Conservation (phyloP, 495 filamentous ascomycete species). For the Xylaria longipes region DNA sequence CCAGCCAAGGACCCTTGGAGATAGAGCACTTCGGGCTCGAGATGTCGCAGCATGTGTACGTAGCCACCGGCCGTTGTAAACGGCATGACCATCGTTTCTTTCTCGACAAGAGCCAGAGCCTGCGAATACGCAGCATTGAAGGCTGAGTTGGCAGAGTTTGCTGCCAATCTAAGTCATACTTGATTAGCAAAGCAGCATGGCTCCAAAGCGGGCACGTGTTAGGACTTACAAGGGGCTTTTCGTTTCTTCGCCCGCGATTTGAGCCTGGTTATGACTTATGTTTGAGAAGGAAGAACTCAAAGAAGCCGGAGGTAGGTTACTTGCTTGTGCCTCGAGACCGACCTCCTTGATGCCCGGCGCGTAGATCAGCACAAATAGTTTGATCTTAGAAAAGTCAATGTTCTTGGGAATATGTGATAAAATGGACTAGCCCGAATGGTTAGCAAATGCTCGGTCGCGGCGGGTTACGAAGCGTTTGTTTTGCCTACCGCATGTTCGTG, state of each 20-base stretch:
- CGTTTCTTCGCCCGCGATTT: slow-evolving; percentile 68
- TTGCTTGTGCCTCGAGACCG: slow-evolving; percentile 52
- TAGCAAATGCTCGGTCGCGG: slow-evolving; percentile 25
- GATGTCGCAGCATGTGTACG: slow-evolving; percentile 81
- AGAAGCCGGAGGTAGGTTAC: slow-evolving; percentile 62
- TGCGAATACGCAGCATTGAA: slow-evolving; percentile 80
- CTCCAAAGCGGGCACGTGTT: not conserved
- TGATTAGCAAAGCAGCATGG: slow-evolving; percentile 30
- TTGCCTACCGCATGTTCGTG: slow-evolving; percentile 80
- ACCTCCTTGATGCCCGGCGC: slow-evolving; percentile 77
- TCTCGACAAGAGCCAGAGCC: slow-evolving; percentile 76
- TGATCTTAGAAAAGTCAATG: slow-evolving; percentile 68
- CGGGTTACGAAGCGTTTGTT: not conserved
- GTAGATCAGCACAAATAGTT: slow-evolving; percentile 88
- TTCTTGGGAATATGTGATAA: slow-evolving; percentile 84
- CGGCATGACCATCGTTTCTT: slow-evolving; percentile 82
- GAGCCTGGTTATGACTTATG: slow-evolving; percentile 76
- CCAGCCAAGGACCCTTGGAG: slow-evolving; percentile 81
- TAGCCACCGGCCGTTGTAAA: slow-evolving; percentile 81
- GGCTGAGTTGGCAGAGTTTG: slow-evolving; percentile 55
- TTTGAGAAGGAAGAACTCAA: slow-evolving; percentile 88
- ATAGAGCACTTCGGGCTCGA: slow-evolving; percentile 83
- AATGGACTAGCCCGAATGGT: slow-evolving; percentile 67
- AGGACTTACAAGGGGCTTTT: slow-evolving; percentile 58
- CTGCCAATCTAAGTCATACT: slow-evolving; percentile 34